Evolutionary conservation across 2,329 filamentous ascomycete species (phyloP), one percentile per base, ranked within the genome.

Genomic region (Nigrograna mackinnonii): DNA sequence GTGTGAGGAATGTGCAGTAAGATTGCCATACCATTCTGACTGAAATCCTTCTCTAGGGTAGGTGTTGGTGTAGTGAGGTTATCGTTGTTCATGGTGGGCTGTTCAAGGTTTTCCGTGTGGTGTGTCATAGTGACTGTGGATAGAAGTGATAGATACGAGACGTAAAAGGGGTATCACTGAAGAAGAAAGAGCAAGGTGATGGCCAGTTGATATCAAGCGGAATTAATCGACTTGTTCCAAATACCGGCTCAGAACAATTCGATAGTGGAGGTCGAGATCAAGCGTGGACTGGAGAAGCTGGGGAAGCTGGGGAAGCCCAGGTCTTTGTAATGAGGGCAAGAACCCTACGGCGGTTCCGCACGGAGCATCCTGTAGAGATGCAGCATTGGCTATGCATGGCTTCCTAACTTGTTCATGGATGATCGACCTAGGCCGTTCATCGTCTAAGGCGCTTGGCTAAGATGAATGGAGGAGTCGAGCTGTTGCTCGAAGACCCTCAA

Each of bases 21-120:
- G 22, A 31, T 17, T 6, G 6, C 33, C 43, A 50, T 52, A 62
- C 60, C 54, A 46, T 67, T 52, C 11, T 53, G 47, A 35, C 62
- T 69, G 49, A 72, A 76, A 54, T 76, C 73, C 59, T 76, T 76
- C 60, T 75, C 73, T 16, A 73, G 47, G 4, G 68, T 62, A 6
- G 43, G 47, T 17, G 37, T 22, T 9, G 49, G 47, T 6, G 37
- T 47, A 33, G 54, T 52, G 16, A 54, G 45, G 26, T 53, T 55
- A 28, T 47, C 50, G 34, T 51, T 53, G 11, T 52, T 44, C 17
- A 28, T 32, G 11, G 46, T 50, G 21, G 35, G 38, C 17, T 50
- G 22, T 12, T 30, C 36, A 24, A 49, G 38, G 39, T 47, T 33
- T 40, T 20, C 11, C 7, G 13, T 16, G 12, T 36, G 16, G 16